Percentiles rank a stretch among this genome's conserved stretches.
phyloP scores from a whole-genome alignment of 805 yeast species.

The Sugiyamaella mastotermitis region DNA sequence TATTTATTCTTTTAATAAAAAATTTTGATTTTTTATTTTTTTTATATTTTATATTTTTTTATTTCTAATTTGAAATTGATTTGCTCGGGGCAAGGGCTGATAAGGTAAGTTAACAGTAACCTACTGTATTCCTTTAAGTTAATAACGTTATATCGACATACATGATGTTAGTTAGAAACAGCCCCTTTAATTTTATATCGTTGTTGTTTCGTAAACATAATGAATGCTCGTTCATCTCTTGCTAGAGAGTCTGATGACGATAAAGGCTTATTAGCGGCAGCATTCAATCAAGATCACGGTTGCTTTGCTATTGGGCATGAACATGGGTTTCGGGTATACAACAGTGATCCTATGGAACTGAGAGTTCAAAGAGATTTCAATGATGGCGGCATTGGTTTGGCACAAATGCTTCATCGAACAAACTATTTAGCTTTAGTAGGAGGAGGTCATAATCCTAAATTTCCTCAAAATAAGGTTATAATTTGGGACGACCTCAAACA shows the following conservation, averaged over 20 bases:
- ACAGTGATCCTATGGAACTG: conserved; percentile 78
- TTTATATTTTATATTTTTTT: too few species aligned
- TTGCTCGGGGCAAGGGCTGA: too few species aligned
- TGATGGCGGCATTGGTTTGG: conserved; percentile 63
- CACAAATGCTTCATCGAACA: conserved; percentile 82
- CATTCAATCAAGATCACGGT: conserved; percentile 84
- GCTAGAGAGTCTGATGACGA: conserved; percentile 10
- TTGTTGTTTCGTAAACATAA: too few species aligned
- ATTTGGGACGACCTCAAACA: conserved; percentile 91
- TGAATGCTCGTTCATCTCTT: conserved; percentile 17
- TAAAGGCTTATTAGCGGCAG: conserved; percentile 42
- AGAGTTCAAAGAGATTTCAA: conserved; percentile 52
- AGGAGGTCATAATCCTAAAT: conserved; percentile 77
- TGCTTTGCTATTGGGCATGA: conserved; percentile 84
- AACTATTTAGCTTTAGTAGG: conserved; percentile 88
- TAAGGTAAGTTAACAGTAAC: too few species aligned
- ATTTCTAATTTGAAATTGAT: too few species aligned
- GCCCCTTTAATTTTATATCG: too few species aligned
- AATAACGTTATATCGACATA: too few species aligned
- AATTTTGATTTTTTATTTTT: too few species aligned
- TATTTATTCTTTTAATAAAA: too few species aligned
- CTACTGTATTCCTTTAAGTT: too few species aligned
- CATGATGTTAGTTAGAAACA: too few species aligned
- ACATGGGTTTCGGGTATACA: conserved; percentile 76
- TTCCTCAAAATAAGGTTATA: conserved; percentile 70